A percentile compares a stretch with the other conserved stretches of the same genome.
Conservation (phyloP, 2,329 filamentous ascomycete species). For the Cyclaneusma minus region DNA sequence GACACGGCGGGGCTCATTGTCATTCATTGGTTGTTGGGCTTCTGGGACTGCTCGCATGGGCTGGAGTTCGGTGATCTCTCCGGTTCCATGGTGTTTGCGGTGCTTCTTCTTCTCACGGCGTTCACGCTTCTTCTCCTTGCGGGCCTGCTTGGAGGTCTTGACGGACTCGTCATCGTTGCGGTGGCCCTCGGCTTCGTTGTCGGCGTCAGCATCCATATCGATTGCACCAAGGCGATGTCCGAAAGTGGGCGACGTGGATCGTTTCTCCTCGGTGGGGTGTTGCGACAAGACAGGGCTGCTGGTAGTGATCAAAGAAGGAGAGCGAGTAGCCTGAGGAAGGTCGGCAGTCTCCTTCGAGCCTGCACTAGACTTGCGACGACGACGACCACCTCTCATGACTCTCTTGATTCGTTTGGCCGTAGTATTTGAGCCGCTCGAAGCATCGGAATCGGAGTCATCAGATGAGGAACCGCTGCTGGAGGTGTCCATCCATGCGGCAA, state of each 20-base stretch:
- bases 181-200: conserved; percentile 33
- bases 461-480: no score
- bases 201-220: conserved; percentile 36
- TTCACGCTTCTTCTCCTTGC: conserved; percentile 1
- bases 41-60: conserved; percentile 5
- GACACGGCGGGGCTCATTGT: conserved; percentile 35
- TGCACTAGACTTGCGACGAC: conserved; percentile 62
- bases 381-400: conserved; percentile 47
- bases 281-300: conserved; percentile 11
- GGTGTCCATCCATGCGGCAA: conserved; percentile 67
- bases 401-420: conserved; percentile 63
- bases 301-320: conserved; percentile 23
- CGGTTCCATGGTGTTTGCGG: conserved; percentile 2
- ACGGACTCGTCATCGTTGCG: no score
- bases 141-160: neutral
- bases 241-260: conserved; percentile 8
- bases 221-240: conserved; percentile 19
- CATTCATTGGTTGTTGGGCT: conserved; percentile 3
- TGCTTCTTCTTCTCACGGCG: no score
- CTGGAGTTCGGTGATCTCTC: conserved; percentile 4
- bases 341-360: conserved; percentile 47
- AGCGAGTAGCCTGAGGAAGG: conserved; percentile 23
- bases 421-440: conserved; percentile 50
- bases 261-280: conserved; percentile 11
- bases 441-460: conserved; percentile 49